Conservation (phyloP, 23 red algal species). For the Cyanidioschyzon merolae region DNA sequence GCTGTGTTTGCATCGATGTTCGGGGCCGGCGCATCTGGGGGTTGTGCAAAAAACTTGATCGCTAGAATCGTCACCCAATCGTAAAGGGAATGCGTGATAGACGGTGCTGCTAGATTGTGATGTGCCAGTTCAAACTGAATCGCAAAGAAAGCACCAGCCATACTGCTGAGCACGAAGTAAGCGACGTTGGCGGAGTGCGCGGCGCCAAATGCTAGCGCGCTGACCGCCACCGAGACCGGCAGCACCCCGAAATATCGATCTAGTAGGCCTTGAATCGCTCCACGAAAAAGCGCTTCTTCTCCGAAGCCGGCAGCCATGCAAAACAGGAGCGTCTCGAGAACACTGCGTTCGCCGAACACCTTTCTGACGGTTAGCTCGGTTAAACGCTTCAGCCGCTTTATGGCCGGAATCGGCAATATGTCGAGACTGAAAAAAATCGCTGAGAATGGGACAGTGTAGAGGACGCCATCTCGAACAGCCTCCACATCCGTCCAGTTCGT, state of each 20-base stretch:
- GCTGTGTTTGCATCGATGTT: not conserved
- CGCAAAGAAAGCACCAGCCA: conserved; percentile 6
- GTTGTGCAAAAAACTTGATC: not conserved
- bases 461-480: conserved; percentile 4
- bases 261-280: not conserved
- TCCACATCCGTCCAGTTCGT: conserved; percentile 4
- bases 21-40: not conserved
- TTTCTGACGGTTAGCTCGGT: not conserved
- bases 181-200: conserved; percentile 2
- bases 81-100: conserved; percentile 5
- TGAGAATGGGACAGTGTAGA: not conserved
- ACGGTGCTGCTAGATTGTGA: conserved; percentile 7
- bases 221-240: not conserved
- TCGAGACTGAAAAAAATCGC: not conserved
- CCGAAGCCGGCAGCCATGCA: not conserved
- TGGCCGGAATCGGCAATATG: not conserved
- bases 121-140: not conserved
- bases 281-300: conserved; percentile 17
- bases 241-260: not conserved
- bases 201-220: conserved; percentile 7
- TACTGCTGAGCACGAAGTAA: not conserved
- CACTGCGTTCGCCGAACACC: not conserved
- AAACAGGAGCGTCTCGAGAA: not conserved
- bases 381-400: not conserved
- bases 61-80: not conserved